Conservation (phyloP, 176 grass and related monocot genomes). For the Carex myosuroides region DNA sequence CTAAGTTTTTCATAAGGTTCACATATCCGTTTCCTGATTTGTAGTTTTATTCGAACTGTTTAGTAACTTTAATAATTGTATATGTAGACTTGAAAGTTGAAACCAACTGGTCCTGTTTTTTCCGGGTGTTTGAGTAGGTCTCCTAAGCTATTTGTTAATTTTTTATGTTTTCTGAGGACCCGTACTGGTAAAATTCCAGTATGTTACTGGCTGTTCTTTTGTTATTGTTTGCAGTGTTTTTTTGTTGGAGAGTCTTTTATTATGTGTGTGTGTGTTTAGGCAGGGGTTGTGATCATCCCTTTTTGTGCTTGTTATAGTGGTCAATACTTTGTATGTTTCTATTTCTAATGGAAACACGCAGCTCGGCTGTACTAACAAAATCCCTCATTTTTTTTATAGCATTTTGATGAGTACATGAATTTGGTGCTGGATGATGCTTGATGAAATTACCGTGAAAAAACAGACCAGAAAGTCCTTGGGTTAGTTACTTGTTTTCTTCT, state of each 20-base stretch:
- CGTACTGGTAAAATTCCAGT: background rate
- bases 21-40: background rate
- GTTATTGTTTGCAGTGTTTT: background rate
- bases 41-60: background rate
- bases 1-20: background rate
- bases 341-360: background rate
- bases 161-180: background rate
- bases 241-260: background rate
- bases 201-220: background rate
- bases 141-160: background rate
- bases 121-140: background rate
- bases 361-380: slow-evolving; percentile 1
- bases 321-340: background rate
- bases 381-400: slow-evolving; percentile 34
- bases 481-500: slow-evolving; percentile 28
- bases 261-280: background rate
- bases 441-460: slow-evolving; percentile 89
- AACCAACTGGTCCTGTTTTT: background rate
- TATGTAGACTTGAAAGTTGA: background rate
- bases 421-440: slow-evolving; percentile 94
- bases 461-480: slow-evolving; percentile 74
- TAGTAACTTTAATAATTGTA: background rate
- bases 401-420: slow-evolving; percentile 99
- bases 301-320: background rate
- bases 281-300: background rate